A percentile compares a stretch with the other conserved stretches of the same genome.
phyloP scores from a whole-genome alignment of 1,284 basidiomycete species.

The Spongiforma sp. region DNA sequence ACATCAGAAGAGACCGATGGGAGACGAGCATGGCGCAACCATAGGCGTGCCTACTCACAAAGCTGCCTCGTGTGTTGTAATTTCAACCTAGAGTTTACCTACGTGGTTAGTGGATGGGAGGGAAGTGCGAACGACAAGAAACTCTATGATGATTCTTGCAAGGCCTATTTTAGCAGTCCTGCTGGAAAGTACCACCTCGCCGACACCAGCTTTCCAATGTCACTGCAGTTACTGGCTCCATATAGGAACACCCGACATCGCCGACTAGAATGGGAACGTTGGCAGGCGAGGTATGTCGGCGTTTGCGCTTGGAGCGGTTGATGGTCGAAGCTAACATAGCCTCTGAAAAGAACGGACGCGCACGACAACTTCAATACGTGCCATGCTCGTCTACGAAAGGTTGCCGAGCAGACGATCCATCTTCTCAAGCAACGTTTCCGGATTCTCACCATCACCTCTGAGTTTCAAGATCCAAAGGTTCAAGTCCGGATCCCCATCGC shows the following conservation, averaged over 20 bases:
- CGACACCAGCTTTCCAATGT: neutral
- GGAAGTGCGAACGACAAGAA: neutral
- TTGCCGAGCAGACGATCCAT: constrained; percentile 49
- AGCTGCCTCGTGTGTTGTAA: constrained; percentile 6
- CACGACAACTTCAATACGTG: constrained; percentile 40
- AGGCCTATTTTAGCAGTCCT: neutral
- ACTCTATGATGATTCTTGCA: neutral
- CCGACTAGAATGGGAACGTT: neutral
- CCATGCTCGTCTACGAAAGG: constrained; percentile 44
- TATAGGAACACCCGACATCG: neutral
- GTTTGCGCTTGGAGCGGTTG: no score
- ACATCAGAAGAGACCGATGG: neutral
- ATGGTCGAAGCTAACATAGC: no score
- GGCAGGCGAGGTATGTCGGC: neutral
- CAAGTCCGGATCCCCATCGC: neutral
- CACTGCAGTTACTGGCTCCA: neutral
- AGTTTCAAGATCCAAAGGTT: neutral
- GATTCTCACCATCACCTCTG: constrained; percentile 27
- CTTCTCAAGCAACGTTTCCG: constrained; percentile 41
- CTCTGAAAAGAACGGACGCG: neutral
- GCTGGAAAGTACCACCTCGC: constrained; percentile 9
- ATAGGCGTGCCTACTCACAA: constrained; percentile 1
- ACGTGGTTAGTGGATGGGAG: constrained; percentile 9
- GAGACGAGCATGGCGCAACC: neutral
- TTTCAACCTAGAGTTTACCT: constrained; percentile 7